phyloP scores from a whole-genome alignment of 2,329 filamentous ascomycete species.

The Arthrinium phaeospermum region DNA sequence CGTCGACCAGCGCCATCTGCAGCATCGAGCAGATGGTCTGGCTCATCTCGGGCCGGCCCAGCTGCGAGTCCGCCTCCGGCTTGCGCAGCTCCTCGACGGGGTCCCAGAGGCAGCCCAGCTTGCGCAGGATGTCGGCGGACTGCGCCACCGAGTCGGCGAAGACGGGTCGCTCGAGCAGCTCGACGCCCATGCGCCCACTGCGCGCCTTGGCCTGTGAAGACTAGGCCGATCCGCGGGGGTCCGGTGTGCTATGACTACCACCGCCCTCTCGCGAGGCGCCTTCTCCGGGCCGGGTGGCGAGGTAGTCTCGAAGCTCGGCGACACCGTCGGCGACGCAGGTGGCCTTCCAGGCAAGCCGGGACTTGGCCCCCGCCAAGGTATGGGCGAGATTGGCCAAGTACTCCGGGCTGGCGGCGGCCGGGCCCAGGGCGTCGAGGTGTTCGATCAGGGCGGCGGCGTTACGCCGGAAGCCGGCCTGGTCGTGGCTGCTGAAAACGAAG shows the following conservation, averaged over 20 bases:
- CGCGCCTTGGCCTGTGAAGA: neutral
- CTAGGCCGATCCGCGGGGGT: neutral
- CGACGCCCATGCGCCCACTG: conserved; percentile 1
- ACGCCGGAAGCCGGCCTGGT: neutral
- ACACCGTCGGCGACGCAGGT: neutral
- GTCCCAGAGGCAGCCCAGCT: neutral
- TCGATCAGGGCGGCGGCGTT: neutral
- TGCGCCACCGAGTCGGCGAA: neutral
- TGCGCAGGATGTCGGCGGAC: neutral
- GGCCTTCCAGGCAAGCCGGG: neutral
- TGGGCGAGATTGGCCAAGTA: neutral
- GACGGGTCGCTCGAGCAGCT: neutral
- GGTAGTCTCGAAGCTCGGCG: neutral
- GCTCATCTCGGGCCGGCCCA: conserved; percentile 22
- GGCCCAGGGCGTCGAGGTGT: conserved; percentile 17
- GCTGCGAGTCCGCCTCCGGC: neutral
- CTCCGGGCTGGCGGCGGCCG: neutral
- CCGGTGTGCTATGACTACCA: too few species aligned
- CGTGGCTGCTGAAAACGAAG: neutral
- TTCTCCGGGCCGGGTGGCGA: neutral
- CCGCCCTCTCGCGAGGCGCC: too few species aligned
- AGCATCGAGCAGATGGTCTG: conserved; percentile 38
- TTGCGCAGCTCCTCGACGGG: neutral
- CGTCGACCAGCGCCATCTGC: conserved; percentile 38
- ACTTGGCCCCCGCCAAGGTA: neutral